Conservation (phyloP, 768 basidiomycete genomes). For the Pulveroboletus sp. region DNA sequence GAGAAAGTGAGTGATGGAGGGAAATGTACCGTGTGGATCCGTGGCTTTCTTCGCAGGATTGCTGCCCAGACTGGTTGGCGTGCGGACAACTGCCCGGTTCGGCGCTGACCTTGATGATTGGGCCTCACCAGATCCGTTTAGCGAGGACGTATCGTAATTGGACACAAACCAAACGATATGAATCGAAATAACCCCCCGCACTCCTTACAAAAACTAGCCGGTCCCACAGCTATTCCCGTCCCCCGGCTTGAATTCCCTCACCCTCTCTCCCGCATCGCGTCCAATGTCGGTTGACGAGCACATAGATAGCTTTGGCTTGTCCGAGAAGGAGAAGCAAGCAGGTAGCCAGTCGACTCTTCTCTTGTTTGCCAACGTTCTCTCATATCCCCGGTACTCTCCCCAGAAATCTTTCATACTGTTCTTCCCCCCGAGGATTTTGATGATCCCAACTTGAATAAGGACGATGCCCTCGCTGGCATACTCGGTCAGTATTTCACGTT, state of each 20-base stretch:
- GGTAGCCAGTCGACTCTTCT: neutral
- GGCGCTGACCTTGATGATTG: neutral
- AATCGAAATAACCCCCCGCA: neutral
- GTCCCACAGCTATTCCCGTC: neutral
- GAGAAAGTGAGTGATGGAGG: neutral
- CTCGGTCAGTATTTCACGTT: conserved; percentile 17
- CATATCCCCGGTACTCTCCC: neutral
- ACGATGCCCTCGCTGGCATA: conserved; percentile 22
- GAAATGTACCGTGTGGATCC: conserved; percentile 1
- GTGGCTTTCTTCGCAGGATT: too few relatives aligned
- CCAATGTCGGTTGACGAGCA: conserved; percentile 21
- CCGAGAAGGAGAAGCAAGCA: conserved; percentile 22
- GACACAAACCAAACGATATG: too few relatives aligned
- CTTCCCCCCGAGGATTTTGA: conserved; percentile 27
- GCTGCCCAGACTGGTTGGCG: too few relatives aligned
- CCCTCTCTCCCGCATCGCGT: neutral
- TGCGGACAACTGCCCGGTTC: neutral
- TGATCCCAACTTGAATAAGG: conserved; percentile 36
- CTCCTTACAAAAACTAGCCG: conserved; percentile 12
- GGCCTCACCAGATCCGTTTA: neutral
- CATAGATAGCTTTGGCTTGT: conserved; percentile 14
- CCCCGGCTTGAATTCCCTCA: neutral
- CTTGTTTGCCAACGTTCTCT: neutral
- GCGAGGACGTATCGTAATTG: neutral
- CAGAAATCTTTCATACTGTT: conserved; percentile 3